Evolutionary conservation across 768 basidiomycete species (phyloP), one percentile per base, ranked within the genome.

Genomic region (Mycena haematopus): DNA sequence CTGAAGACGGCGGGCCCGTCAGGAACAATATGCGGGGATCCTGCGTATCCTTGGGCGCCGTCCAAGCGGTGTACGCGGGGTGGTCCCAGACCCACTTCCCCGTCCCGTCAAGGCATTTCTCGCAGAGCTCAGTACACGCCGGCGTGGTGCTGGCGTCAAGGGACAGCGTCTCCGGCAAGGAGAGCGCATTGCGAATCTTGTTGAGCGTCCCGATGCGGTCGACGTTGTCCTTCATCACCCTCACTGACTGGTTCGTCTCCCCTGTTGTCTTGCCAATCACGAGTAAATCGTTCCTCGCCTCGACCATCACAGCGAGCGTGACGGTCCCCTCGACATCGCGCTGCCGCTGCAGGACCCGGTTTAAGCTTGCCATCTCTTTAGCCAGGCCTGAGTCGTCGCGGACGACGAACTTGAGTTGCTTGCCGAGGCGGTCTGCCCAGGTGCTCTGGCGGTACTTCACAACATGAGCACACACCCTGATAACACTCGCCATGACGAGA

Each of bases 381-480:
- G 47, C 6, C 47, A 49, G 47, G 47, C 27, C 47, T 5, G 47
- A 49, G 17, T 49, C 27, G 19, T 49, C 47, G 27, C 19, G 15
- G 47, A 49, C 17, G 47, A 49, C 19, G 8, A 15, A 49, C 27
- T 49, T 49, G 29, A 49, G 17, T 15, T 49, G 47, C 19, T 7
- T 25, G 0, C 17, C 27, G 29, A 49, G 27, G 47, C 47, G 47
- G 47, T 49, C 47, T 15, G n/a, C n/a, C n/a, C n/a, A n/a, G n/a
- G n/a, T 15, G 17, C 47, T 29, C 47, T 49, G 47, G 47, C 47
- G 47, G 19, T 49, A 49, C 47, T 49, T 49, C 27, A 49, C 47
- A 25, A 31, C 47, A 7, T 49, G 47, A 14, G 47, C 47, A 15
- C 47, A 49, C 25, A 49, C 15, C 19, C 29, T 49, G 47, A 49